These are phyloP conservation scores for Hymenoscyphus scutula DNA, from an alignment of 2,329 filamentous ascomycete genomes.

Conservation along the genomic window DNA sequence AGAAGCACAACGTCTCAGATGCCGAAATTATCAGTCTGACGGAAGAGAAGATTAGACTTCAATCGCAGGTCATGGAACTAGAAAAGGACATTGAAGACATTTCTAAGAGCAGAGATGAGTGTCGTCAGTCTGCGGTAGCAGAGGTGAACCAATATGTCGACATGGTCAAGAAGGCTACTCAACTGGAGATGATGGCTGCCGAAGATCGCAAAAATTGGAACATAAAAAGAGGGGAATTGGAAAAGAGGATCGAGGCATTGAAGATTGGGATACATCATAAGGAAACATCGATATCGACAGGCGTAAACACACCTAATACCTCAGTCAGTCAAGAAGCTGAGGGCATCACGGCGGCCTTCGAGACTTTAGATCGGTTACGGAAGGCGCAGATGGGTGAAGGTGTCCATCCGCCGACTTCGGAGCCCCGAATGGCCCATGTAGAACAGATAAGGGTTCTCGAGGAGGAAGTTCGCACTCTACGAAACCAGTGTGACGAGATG, in stretches of 20 bases:
- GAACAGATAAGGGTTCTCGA: slow-evolving; percentile 23
- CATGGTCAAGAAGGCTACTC: slow-evolving; percentile 36
- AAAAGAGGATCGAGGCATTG: slow-evolving; percentile 30
- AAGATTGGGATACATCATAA: slow-evolving; percentile 11
- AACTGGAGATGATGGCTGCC: slow-evolving; percentile 31
- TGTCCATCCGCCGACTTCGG: slow-evolving; percentile 1
- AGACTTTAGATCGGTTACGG: slow-evolving; percentile 16
- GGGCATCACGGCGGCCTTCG: not conserved
- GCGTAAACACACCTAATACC: slow-evolving; percentile 6
- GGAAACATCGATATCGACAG: slow-evolving; percentile 5
- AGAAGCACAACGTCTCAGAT: slow-evolving; percentile 39
- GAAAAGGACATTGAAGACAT: slow-evolving; percentile 49
- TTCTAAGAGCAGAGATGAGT: slow-evolving; percentile 46
- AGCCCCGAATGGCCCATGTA: slow-evolving; percentile 6
- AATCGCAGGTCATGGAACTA: slow-evolving; percentile 45
- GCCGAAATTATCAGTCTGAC: slow-evolving; percentile 50
- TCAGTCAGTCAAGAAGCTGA: slow-evolving; percentile 8
- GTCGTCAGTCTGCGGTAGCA: slow-evolving; percentile 35
- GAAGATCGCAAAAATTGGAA: slow-evolving; percentile 34
- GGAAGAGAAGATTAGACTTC: slow-evolving; percentile 49
- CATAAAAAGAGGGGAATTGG: slow-evolving; percentile 30
- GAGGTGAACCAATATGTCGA: slow-evolving; percentile 37
- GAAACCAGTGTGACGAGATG: slow-evolving; percentile 28
- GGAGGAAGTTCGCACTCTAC: slow-evolving; percentile 29
- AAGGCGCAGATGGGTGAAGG: slow-evolving; percentile 15